Conservation (phyloP, 306 rosid species). For the Vigna trinervia region DNA sequence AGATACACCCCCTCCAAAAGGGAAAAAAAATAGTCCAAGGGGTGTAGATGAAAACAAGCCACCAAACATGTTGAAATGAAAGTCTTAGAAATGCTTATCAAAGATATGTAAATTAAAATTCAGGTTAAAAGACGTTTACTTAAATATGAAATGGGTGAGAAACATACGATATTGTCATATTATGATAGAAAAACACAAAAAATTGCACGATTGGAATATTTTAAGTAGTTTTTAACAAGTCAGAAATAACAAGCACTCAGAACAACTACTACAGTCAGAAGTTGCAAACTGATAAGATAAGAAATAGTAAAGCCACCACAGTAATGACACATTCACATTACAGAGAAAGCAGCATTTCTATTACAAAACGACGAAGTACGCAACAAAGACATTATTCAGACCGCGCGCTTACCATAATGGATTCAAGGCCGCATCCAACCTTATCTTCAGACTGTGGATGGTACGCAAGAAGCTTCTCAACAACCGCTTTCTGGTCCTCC, state of each 20-base stretch:
- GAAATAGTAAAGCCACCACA: neutral
- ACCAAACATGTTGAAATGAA: neutral
- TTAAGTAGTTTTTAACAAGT: neutral
- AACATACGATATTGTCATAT: neutral
- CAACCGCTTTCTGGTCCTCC: constrained; percentile 73
- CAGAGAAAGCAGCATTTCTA: neutral
- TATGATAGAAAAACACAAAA: neutral
- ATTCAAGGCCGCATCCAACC: constrained; percentile 88
- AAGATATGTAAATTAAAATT: neutral
- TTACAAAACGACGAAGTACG: neutral
- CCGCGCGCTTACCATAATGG: constrained; percentile 66
- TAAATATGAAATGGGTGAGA: neutral
- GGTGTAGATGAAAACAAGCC: neutral
- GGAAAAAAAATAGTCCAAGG: neutral
- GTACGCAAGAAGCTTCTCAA: constrained; percentile 72
- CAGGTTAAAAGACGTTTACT: neutral
- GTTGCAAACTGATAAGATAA: neutral
- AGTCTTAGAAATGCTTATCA: neutral
- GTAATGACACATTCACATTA: neutral
- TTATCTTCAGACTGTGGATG: constrained; percentile 86
- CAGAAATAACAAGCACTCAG: neutral
- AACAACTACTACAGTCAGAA: neutral
- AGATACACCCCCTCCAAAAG: neutral
- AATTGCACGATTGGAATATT: neutral
- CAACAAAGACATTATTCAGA: constrained; percentile 1